phyloP scores from a whole-genome alignment of 352 stramenopile genomes.

The Globisporangium polare region DNA sequence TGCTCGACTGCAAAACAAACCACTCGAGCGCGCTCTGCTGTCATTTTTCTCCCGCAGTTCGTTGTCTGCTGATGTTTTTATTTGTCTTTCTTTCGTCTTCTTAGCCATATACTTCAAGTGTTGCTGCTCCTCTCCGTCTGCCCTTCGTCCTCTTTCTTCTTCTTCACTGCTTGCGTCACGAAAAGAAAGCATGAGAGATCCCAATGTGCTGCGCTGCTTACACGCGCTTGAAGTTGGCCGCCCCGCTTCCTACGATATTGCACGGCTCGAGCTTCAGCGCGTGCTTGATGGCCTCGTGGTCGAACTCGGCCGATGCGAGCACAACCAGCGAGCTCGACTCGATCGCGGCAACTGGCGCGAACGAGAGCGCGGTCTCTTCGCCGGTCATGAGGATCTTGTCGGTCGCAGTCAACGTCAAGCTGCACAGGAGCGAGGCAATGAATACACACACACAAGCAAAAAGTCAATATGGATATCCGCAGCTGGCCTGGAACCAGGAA shows the following conservation, averaged over 20 bases:
- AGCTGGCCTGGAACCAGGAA: neutral
- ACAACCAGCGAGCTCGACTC: slow-evolving; percentile 72
- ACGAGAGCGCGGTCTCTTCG: slow-evolving; percentile 57
- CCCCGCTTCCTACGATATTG: slow-evolving; percentile 72
- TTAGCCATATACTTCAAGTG: slow-evolving; percentile 11
- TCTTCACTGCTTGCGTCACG: neutral
- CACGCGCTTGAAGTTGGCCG: slow-evolving; percentile 80
- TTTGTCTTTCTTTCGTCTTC: neutral
- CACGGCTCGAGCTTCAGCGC: slow-evolving; percentile 73
- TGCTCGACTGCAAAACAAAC: neutral
- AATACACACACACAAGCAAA: neutral
- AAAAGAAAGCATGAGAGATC: neutral
- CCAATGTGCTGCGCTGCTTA: slow-evolving; percentile 24
- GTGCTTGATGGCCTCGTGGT: slow-evolving; percentile 64
- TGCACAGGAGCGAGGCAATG: slow-evolving; percentile 15
- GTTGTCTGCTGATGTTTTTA: slow-evolving; percentile 3
- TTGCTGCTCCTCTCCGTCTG: neutral
- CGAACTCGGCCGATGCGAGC: slow-evolving; percentile 67
- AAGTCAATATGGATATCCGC: neutral
- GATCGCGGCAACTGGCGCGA: slow-evolving; percentile 73
- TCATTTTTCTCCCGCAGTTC: neutral
- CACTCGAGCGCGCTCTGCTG: neutral
- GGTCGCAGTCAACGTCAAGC: slow-evolving; percentile 58
- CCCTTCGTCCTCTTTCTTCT: neutral
- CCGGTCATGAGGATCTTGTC: slow-evolving; percentile 85